Evolutionary conservation across 2,329 filamentous ascomycete species (phyloP).

Genomic region (Magnaporthales sp.): DNA sequence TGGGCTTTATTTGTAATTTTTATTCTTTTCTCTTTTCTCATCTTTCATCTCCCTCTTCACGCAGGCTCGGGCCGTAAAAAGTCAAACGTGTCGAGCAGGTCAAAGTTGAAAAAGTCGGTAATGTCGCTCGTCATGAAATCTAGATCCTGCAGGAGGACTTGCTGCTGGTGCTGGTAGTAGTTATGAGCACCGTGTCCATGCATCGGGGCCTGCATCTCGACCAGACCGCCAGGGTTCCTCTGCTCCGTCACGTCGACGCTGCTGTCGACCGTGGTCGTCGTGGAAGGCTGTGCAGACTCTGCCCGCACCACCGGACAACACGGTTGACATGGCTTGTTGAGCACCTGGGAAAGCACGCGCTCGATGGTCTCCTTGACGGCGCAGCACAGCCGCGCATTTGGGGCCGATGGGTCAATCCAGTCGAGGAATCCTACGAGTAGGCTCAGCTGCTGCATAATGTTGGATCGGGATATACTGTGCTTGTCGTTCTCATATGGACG

Average conservation of each 20-base stretch:
- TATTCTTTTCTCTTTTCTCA: not conserved
- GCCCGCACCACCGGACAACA: slow-evolving; percentile 12
- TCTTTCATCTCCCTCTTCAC: not conserved
- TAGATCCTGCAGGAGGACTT: slow-evolving; percentile 17
- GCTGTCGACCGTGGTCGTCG: not conserved
- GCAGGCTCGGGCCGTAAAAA: slow-evolving; percentile 26
- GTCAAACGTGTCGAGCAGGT: slow-evolving; percentile 39
- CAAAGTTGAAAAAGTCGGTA: slow-evolving; percentile 32
- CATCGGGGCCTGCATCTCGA: not conserved
- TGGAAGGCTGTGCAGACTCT: slow-evolving; percentile 5
- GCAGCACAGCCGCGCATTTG: slow-evolving; percentile 38
- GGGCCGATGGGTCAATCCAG: slow-evolving; percentile 38
- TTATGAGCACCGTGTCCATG: not conserved
- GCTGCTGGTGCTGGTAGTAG: not conserved
- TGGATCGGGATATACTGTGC: slow-evolving; percentile 29
- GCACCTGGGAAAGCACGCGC: slow-evolving; percentile 38
- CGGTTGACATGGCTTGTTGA: slow-evolving; percentile 22
- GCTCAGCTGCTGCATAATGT: slow-evolving; percentile 42
- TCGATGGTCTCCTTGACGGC: slow-evolving; percentile 39
- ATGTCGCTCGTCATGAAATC: slow-evolving; percentile 19
- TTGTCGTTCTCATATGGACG: slow-evolving; percentile 3
- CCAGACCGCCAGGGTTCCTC: not conserved
- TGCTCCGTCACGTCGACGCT: not conserved
- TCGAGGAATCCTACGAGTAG: slow-evolving; percentile 41
- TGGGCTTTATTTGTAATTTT: not conserved